Evolutionary conservation across 2,329 filamentous ascomycete species (phyloP).

Genomic region (Nannizziopsis arthrosporioides): DNA sequence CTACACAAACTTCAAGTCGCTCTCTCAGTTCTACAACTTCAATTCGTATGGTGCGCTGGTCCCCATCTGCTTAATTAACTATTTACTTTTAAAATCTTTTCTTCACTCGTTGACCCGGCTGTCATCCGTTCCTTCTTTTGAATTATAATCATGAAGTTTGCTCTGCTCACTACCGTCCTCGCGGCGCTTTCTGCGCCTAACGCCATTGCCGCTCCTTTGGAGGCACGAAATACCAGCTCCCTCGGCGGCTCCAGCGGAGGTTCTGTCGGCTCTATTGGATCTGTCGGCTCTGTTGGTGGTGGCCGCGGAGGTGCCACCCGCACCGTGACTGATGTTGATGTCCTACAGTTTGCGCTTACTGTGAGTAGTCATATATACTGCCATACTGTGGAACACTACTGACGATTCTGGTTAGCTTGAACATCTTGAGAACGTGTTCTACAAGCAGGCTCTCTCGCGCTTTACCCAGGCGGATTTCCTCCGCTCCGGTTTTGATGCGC

Average conservation of each 20-base stretch:
- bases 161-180: constrained; percentile 10
- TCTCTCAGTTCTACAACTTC: constrained; percentile 8
- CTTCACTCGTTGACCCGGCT: constrained; percentile 11
- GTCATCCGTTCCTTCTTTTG: constrained; percentile 11
- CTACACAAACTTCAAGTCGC: constrained; percentile 10
- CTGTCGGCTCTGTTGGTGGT: background rate
- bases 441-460: constrained; percentile 47
- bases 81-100: constrained; percentile 8
- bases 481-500: constrained; percentile 38
- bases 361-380: constrained; percentile 6
- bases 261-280: background rate
- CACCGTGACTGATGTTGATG: constrained; percentile 13
- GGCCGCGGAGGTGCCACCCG: background rate
- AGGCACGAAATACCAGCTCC: constrained; percentile 7
- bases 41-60: constrained; percentile 14
- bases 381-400: background rate
- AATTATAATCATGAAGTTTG: constrained; percentile 14
- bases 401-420: constrained; percentile 30
- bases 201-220: constrained; percentile 10
- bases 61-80: constrained; percentile 13
- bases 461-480: constrained; percentile 45
- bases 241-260: background rate
- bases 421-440: constrained; percentile 52
- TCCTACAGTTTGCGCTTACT: constrained; percentile 17
- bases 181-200: constrained; percentile 9